phyloP scores from a whole-genome alignment of 192 early-diverging fungal species.

The Backusella parvicylindrica region DNA sequence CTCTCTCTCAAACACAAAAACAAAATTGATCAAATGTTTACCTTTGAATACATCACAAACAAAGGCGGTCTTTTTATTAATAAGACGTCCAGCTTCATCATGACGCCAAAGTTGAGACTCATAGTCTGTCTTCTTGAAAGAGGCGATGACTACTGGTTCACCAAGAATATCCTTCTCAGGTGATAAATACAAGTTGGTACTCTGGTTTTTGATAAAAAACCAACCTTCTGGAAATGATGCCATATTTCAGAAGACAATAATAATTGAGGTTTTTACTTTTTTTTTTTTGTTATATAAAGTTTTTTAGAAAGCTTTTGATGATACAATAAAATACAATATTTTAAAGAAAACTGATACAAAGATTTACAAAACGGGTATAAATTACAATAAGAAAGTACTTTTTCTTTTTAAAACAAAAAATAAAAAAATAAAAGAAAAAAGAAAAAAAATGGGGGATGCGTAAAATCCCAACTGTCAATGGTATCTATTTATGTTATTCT shows the following conservation, averaged over 20 bases:
- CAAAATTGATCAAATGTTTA: not conserved
- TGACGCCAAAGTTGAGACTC: conserved; percentile 24
- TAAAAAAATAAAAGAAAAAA: too few relatives aligned
- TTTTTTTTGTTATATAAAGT: not conserved
- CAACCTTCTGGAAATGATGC: conserved; percentile 22
- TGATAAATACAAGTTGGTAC: not conserved
- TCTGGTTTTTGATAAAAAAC: conserved; percentile 24
- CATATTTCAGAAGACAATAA: conserved; percentile 4
- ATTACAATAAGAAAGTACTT: not conserved
- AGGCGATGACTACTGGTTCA: not conserved
- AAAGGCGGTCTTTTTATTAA: conserved; percentile 20
- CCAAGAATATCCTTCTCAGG: conserved; percentile 2
- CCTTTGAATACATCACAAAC: conserved; percentile 26
- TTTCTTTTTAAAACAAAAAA: not conserved
- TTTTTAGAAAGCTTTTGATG: not conserved
- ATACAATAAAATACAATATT: not conserved
- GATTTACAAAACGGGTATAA: not conserved
- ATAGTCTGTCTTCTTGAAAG: conserved; percentile 6
- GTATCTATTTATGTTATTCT: conserved; percentile 1
- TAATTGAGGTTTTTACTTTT: not conserved
- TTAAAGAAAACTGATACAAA: not conserved
- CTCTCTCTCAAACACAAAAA: too few relatives aligned
- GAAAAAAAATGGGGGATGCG: not conserved
- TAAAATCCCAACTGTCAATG: not conserved
- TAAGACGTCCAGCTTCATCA: conserved; percentile 16